Evolutionary conservation across 371 early-diverging fungal genomes (phyloP).

Genomic region (Syncephalis plumigaleata): DNA sequence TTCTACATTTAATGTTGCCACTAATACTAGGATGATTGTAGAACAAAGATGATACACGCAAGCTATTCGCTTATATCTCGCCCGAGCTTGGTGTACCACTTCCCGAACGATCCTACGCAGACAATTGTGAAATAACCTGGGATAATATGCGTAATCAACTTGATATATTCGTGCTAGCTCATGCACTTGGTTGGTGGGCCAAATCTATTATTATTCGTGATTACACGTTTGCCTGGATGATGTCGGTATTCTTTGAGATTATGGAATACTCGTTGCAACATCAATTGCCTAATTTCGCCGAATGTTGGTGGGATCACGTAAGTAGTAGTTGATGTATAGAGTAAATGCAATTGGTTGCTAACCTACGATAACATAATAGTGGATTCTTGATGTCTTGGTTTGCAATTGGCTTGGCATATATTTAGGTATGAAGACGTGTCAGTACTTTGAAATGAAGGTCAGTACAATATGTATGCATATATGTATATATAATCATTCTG

Average conservation of each 20-base stretch:
- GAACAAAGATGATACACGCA: slow-evolving; percentile 71
- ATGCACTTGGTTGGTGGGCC: slow-evolving; percentile 89
- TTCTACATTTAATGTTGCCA: no score
- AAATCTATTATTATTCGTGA: slow-evolving; percentile 86
- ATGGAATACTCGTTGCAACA: slow-evolving; percentile 90
- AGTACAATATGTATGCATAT: neutral
- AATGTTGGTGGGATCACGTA: slow-evolving; percentile 99
- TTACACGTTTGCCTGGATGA: slow-evolving; percentile 88
- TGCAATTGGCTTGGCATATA: slow-evolving; percentile 92
- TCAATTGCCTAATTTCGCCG: slow-evolving; percentile 93
- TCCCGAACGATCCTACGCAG: slow-evolving; percentile 87
- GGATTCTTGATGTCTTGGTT: slow-evolving; percentile 87
- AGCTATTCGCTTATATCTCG: slow-evolving; percentile 61
- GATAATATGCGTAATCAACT: slow-evolving; percentile 40
- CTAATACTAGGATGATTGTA: slow-evolving; percentile 12
- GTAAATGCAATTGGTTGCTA: no score
- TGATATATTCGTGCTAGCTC: slow-evolving; percentile 89
- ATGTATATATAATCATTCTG: neutral
- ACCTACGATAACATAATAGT: slow-evolving; percentile 30
- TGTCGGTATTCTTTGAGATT: slow-evolving; percentile 85
- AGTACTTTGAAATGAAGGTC: slow-evolving; percentile 81
- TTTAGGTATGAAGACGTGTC: slow-evolving; percentile 91
- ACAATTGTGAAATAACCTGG: slow-evolving; percentile 56
- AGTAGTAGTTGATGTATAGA: slow-evolving; percentile 9
- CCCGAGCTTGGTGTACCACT: slow-evolving; percentile 57